These are phyloP conservation scores for Lathyrus tuberosus DNA, from an alignment of 306 rosid genomes.

Conservation along the genomic window DNA sequence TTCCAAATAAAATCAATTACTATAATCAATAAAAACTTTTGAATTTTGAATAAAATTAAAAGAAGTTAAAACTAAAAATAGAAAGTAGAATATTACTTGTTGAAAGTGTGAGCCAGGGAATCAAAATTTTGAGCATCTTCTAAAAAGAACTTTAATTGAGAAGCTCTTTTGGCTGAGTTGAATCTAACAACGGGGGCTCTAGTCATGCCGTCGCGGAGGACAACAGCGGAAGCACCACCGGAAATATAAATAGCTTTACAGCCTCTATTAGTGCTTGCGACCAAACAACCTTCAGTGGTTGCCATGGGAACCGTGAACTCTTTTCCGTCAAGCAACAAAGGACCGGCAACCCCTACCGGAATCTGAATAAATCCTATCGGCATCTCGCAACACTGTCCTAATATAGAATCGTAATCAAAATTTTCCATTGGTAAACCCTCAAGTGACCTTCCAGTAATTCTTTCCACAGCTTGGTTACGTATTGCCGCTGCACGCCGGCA, in stretches of 20 bases:
- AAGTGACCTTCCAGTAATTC: constrained; percentile 53
- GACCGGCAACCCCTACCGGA: constrained; percentile 94
- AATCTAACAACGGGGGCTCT: constrained; percentile 91
- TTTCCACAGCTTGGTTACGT: constrained; percentile 69
- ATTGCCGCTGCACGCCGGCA: constrained; percentile 70
- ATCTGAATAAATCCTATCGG: constrained; percentile 82
- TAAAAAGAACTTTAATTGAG: constrained; percentile 69
- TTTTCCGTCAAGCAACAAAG: constrained; percentile 66
- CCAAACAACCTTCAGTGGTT: constrained; percentile 85
- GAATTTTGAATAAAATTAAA: background rate
- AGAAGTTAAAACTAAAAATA: background rate
- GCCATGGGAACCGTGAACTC: constrained; percentile 90
- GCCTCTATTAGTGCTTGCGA: constrained; percentile 90
- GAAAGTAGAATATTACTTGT: constrained; percentile 47
- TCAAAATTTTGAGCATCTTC: constrained; percentile 73
- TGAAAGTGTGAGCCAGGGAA: constrained; percentile 63
- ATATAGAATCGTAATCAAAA: constrained; percentile 70
- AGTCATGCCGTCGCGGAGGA: constrained; percentile 82
- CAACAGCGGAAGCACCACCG: constrained; percentile 71
- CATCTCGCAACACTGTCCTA: constrained; percentile 97
- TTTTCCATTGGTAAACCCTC: constrained; percentile 69
- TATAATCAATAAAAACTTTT: no score
- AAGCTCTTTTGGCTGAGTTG: constrained; percentile 65
- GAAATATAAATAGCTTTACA: constrained; percentile 78
- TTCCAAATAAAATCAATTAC: background rate